Evolutionary conservation across 2,329 filamentous ascomycete genomes (phyloP), one percentile per base, ranked within the genome.

Genomic region (Madurella mycetomatis): DNA sequence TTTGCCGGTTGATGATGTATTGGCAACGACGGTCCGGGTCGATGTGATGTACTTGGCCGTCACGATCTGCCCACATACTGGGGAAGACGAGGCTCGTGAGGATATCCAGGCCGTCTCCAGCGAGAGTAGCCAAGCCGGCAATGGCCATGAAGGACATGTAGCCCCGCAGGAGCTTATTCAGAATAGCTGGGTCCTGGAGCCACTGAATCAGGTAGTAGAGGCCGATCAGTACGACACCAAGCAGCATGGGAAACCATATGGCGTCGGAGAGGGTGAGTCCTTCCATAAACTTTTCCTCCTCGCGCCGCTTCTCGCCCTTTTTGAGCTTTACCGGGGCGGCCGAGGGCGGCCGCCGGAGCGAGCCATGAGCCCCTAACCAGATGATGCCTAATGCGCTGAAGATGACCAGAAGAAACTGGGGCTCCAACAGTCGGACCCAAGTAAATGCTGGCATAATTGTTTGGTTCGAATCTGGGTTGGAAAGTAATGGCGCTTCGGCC

Each of bases 171-270:
- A 95, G 81, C 70, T 86, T 88, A 74, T 92, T 96, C 64, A 97
- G 73, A 18, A 95, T 75, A 11, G 84, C 78, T 1, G 91, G 86
- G 65, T 96, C 89, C 60, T 92, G 78, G 52, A 96, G 81, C 81
- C 87, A 94, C 69, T 95, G 90, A 67, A 97, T 90, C 56, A 96
- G 76, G 64, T 92, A 86, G 74, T 97, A 97, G 12, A 97, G 77
- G 5, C 84, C 84, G 41, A 70, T 79, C 9, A 97, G 81, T 1
- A 86, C 83, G 9, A 76, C 65, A 1, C 85, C 90, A 5, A 91
- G 92, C 51, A 91, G 76, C 32, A 96, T 62, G 1, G 92, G 94
- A 59, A 96, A 88, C 64, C 95, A 70, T 61, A 97, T 82, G 46
- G 90, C 92, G 70, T 97, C 92, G 0, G 82, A 85, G 1, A 88